These are phyloP conservation scores for Zygoascus meyerae DNA, from an alignment of 1,139 yeast genomes.

Conservation along the genomic window DNA sequence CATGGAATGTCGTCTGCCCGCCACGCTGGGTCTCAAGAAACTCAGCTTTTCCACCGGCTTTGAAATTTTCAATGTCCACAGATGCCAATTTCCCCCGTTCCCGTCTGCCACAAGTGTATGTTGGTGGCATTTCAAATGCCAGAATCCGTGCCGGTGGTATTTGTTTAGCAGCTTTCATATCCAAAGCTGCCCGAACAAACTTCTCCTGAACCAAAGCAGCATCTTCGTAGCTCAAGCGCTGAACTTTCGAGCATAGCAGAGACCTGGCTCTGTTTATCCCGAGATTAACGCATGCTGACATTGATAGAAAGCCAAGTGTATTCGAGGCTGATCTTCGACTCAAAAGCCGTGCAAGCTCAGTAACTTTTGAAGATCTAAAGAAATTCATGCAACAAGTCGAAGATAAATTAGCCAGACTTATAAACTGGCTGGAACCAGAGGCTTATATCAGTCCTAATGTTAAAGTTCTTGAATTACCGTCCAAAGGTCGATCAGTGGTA, in stretches of 20 bases:
- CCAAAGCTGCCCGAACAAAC: constrained; percentile 56
- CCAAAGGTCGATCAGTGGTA: constrained; percentile 62
- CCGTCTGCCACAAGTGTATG: constrained; percentile 85
- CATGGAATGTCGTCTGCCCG: constrained; percentile 97
- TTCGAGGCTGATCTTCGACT: no score
- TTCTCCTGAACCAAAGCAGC: constrained; percentile 61
- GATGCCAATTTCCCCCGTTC: constrained; percentile 46
- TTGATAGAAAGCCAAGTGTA: neutral
- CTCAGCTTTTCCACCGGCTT: constrained; percentile 37
- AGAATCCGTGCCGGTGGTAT: constrained; percentile 43
- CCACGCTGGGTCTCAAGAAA: constrained; percentile 82
- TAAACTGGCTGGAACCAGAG: constrained; percentile 20
- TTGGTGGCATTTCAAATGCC: constrained; percentile 74
- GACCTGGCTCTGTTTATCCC: neutral
- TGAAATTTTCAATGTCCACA: constrained; percentile 29
- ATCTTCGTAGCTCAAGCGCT: constrained; percentile 37
- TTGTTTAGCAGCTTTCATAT: constrained; percentile 41
- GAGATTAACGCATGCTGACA: constrained; percentile 2
- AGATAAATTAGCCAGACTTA: constrained; percentile 7
- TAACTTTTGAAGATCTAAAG: no score
- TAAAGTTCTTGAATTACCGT: constrained; percentile 31
- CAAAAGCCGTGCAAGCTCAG: no score
- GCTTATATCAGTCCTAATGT: constrained; percentile 27
- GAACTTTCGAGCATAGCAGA: constrained; percentile 2
- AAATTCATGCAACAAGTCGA: neutral